phyloP scores from a whole-genome alignment of 306 rosid genomes.

The Rosa multiflora region DNA sequence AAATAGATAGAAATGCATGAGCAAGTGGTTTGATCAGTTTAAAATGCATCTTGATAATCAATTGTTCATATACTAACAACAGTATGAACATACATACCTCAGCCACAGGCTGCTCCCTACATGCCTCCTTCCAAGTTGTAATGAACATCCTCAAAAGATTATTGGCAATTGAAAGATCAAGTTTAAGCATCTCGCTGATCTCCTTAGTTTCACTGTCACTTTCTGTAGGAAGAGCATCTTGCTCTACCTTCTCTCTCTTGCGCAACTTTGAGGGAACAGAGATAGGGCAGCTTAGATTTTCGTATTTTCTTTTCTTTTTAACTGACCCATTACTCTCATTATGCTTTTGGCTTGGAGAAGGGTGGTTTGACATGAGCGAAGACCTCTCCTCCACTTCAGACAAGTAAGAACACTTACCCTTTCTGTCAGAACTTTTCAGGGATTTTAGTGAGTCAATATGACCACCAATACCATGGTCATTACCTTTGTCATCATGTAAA shows the following conservation, averaged over 20 bases:
- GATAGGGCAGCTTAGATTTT: conserved; percentile 2
- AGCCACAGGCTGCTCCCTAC: conserved; percentile 38
- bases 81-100: conserved; percentile 66
- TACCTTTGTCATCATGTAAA: not conserved
- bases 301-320: conserved; percentile 37
- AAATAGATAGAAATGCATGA: not conserved
- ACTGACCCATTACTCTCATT: conserved; percentile 31
- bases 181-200: conserved; percentile 6
- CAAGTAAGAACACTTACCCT: conserved; percentile 76
- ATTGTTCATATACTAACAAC: not conserved
- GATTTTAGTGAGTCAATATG: conserved; percentile 30
- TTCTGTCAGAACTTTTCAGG: conserved; percentile 45
- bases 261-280: conserved; percentile 20
- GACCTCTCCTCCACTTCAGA: conserved; percentile 75
- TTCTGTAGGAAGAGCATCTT: conserved; percentile 19
- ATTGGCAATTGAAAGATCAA: conserved; percentile 39
- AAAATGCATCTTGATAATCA: not conserved
- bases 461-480: conserved; percentile 17
- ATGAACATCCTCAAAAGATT: conserved; percentile 60
- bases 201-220: conserved; percentile 22
- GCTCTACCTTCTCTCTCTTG: conserved; percentile 22
- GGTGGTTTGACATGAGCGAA: conserved; percentile 54
- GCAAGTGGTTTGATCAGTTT: not conserved
- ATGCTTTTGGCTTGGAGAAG: conserved; percentile 34
- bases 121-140: conserved; percentile 78